phyloP scores from a whole-genome alignment of 2,329 filamentous ascomycete genomes.

The Cadophora sp. region DNA sequence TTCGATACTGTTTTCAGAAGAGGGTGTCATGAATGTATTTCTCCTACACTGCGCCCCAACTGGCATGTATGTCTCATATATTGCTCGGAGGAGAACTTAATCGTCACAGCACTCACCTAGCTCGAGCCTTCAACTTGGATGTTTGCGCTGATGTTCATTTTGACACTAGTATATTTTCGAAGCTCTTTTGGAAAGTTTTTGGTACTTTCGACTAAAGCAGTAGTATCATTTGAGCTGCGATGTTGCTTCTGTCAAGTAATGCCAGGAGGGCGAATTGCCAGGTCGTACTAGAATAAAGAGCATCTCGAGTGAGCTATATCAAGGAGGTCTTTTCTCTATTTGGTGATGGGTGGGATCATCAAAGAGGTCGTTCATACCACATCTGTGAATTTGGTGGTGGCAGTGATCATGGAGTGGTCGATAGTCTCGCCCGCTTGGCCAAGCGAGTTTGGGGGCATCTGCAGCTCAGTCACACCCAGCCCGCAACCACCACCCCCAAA shows the following conservation, averaged over 20 bases:
- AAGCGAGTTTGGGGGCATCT: slow-evolving; percentile 3
- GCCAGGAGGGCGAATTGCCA: too few species aligned
- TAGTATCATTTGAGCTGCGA: too few species aligned
- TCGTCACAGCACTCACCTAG: background rate
- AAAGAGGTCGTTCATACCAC: background rate
- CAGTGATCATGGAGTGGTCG: background rate
- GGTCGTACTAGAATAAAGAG: too few species aligned
- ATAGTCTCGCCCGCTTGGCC: background rate
- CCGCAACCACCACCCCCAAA: background rate
- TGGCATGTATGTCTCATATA: background rate
- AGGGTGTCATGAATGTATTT: background rate
- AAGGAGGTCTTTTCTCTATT: too few species aligned
- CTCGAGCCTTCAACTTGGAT: too few species aligned
- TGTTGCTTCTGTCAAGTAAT: too few species aligned
- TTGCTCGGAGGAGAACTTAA: background rate
- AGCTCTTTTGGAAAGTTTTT: too few species aligned
- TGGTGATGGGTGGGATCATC: too few species aligned
- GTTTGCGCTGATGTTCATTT: too few species aligned
- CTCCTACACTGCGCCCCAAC: background rate
- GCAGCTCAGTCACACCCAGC: background rate
- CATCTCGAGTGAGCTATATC: too few species aligned
- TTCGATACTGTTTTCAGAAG: background rate
- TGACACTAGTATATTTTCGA: too few species aligned
- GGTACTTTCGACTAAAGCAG: too few species aligned
- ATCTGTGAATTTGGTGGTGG: background rate